These are phyloP conservation scores for Hypoxylon lienhwacheense DNA, from an alignment of 495 filamentous ascomycete species.

Conservation along the genomic window DNA sequence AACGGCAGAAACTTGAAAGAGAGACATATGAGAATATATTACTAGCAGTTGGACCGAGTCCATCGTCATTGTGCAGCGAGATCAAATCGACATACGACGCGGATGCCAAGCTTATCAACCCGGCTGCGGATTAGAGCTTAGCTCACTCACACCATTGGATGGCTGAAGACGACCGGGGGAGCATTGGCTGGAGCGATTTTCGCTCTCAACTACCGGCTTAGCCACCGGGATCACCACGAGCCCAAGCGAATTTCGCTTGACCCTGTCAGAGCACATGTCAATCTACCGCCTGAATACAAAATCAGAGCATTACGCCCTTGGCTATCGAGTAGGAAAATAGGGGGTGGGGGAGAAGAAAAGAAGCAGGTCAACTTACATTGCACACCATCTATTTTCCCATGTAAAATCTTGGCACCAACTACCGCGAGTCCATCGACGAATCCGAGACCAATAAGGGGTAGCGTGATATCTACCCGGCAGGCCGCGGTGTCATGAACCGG, in stretches of 20 bases:
- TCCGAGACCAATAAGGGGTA: neutral
- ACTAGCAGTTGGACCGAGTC: constrained; percentile 5
- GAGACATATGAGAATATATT: constrained; percentile 3
- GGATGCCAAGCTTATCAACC: constrained; percentile 11
- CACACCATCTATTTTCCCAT: constrained; percentile 24
- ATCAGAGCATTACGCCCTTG: constrained; percentile 1
- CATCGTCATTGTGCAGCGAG: constrained; percentile 28
- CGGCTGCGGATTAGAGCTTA: constrained; percentile 17
- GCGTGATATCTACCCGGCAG: too few species aligned
- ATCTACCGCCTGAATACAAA: constrained; percentile 23
- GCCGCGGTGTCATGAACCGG: constrained; percentile 15
- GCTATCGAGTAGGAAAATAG: constrained; percentile 7
- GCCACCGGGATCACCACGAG: constrained; percentile 24
- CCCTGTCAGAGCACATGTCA: constrained; percentile 6
- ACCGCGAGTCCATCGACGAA: constrained; percentile 4
- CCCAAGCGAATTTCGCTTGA: constrained; percentile 26
- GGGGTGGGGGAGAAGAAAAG: too few species aligned
- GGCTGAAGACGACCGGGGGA: constrained; percentile 8
- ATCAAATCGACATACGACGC: neutral
- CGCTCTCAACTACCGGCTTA: constrained; percentile 23
- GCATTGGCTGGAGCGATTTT: constrained; percentile 22
- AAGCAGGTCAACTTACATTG: constrained; percentile 4
- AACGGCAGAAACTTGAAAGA: neutral
- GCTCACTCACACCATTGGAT: constrained; percentile 16
- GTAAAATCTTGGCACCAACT: constrained; percentile 19